These are phyloP conservation scores for Ogataea siamensis DNA, from an alignment of 805 yeast genomes.

Conservation along the genomic window DNA sequence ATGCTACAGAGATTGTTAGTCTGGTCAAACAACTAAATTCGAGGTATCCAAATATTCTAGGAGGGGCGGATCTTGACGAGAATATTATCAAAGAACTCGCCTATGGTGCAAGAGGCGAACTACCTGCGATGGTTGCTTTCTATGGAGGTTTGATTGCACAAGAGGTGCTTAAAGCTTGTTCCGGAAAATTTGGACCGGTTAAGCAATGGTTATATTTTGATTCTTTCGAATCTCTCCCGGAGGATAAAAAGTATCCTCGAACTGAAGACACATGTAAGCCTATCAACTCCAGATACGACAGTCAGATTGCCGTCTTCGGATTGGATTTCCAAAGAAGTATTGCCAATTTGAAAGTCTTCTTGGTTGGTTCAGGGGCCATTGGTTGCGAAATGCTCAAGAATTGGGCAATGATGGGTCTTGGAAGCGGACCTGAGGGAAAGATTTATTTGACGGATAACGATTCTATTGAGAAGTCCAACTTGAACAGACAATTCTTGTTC, in stretches of 20 bases:
- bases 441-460: conserved; percentile 90
- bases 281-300: conserved; percentile 79
- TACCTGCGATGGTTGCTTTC: conserved; percentile 86
- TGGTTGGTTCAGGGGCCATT: conserved; percentile 98
- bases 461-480: conserved; percentile 90
- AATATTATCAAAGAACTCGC: conserved; percentile 69
- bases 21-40: conserved; percentile 58
- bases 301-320: conserved; percentile 95
- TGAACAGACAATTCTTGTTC: conserved; percentile 94
- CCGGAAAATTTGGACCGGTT: conserved; percentile 93
- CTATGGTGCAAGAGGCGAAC: conserved; percentile 85
- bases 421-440: conserved; percentile 85
- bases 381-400: conserved; percentile 98
- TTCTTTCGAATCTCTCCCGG: conserved; percentile 87
- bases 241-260: conserved; percentile 54
- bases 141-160: conserved; percentile 95
- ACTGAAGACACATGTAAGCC: conserved; percentile 73
- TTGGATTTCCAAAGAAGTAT: conserved; percentile 67
- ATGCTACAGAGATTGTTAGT: conserved; percentile 64
- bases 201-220: conserved; percentile 93
- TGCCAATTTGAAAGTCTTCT: conserved; percentile 76
- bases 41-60: conserved; percentile 56
- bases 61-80: conserved; percentile 54
- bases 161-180: conserved; percentile 91
- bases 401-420: conserved; percentile 97